Conservation (phyloP, 331 rosid genomes). For the Spiraea crenata region DNA sequence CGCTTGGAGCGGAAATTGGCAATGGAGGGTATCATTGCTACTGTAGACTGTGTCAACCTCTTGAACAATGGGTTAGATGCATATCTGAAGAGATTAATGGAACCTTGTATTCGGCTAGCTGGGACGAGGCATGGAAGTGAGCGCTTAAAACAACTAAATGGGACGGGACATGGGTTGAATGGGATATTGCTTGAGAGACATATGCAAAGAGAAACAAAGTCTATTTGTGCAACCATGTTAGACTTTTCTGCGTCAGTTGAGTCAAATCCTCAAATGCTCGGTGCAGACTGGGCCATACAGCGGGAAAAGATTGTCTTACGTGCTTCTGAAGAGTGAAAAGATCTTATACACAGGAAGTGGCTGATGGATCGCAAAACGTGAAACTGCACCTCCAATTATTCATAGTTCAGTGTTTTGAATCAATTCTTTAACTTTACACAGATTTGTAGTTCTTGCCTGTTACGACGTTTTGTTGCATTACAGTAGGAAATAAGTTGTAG, state of each 20-base stretch:
- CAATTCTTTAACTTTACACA: constrained; percentile 33
- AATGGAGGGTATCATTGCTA: constrained; percentile 48
- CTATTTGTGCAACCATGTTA: constrained; percentile 43
- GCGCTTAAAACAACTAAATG: constrained; percentile 25
- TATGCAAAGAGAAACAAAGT: constrained; percentile 32
- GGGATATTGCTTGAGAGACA: constrained; percentile 33
- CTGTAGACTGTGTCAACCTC: constrained; percentile 67
- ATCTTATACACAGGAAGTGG: constrained; percentile 26
- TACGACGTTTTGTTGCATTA: constrained; percentile 30
- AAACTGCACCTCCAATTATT: constrained; percentile 31
- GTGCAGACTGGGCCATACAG: constrained; percentile 76
- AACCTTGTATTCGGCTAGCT: constrained; percentile 57
- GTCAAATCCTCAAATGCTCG: constrained; percentile 70
- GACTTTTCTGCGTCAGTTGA: constrained; percentile 78
- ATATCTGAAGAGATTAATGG: constrained; percentile 79
- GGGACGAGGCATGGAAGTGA: constrained; percentile 46
- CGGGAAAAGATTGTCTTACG: constrained; percentile 71
- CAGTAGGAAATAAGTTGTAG: constrained; percentile 36
- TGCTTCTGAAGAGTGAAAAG: constrained; percentile 61
- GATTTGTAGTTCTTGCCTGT: constrained; percentile 22
- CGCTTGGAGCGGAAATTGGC: constrained; percentile 72
- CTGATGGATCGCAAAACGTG: constrained; percentile 33
- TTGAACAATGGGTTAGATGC: constrained; percentile 80
- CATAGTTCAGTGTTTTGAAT: constrained; percentile 34
- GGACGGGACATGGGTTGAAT: constrained; percentile 25